Percentiles rank a stretch among this genome's conserved stretches.
Conservation (phyloP, 2,329 filamentous ascomycete species). For the Aspergillus vadensis region DNA sequence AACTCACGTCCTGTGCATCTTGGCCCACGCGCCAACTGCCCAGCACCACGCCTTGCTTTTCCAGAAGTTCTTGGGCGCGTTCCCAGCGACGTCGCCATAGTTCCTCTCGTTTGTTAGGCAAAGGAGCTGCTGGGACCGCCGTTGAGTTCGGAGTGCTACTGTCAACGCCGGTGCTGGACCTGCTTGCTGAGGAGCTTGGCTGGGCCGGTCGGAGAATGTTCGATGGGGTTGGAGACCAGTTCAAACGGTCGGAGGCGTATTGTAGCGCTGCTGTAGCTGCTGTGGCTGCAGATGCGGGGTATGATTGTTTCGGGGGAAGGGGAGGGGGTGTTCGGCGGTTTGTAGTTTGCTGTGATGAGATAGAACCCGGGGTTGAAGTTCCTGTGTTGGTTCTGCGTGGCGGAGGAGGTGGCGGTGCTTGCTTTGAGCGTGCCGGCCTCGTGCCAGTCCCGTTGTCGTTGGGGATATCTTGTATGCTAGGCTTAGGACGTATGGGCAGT, state of each 20-base stretch:
- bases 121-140: slow-evolving; percentile 29
- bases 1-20: slow-evolving; percentile 49
- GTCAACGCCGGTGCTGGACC: slow-evolving; percentile 21
- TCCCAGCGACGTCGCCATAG: slow-evolving; percentile 53
- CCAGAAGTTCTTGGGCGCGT: slow-evolving; percentile 46
- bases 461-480: slow-evolving; percentile 4
- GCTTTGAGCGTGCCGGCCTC: slow-evolving; percentile 23
- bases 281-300: slow-evolving; percentile 24
- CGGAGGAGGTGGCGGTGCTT: slow-evolving; percentile 33
- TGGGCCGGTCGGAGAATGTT: slow-evolving; percentile 23
- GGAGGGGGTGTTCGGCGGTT: slow-evolving; percentile 17
- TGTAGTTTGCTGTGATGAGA: slow-evolving; percentile 17
- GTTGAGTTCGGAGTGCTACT: slow-evolving; percentile 11
- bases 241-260: slow-evolving; percentile 35
- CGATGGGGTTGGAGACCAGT: slow-evolving; percentile 24
- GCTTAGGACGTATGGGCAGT: not conserved
- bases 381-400: slow-evolving; percentile 35
- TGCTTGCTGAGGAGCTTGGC: slow-evolving; percentile 25
- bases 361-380: slow-evolving; percentile 19
- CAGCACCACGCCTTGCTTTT: slow-evolving; percentile 46
- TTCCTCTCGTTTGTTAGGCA: slow-evolving; percentile 52
- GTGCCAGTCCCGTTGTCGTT: slow-evolving; percentile 4
- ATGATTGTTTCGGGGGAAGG: slow-evolving; percentile 23
- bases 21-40: slow-evolving; percentile 50
- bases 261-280: slow-evolving; percentile 28